Conservation (phyloP, 1,284 basidiomycete genomes). For the Tylopilus sp. region DNA sequence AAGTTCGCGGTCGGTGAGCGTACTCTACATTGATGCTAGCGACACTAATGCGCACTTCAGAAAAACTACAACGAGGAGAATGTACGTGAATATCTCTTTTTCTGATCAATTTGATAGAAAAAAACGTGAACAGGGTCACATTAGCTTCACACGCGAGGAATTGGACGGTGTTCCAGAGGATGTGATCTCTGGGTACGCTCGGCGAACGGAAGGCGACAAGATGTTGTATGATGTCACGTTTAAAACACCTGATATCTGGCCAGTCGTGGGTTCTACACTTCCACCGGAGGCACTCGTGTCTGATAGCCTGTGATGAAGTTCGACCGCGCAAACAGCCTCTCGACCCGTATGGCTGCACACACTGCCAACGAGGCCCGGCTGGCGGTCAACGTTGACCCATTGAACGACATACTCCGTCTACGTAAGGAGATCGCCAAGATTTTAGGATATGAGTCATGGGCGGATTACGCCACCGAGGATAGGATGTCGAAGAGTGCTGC, state of each 20-base stretch:
- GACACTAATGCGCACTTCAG: slow-evolving; percentile 31
- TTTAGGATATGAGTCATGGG: slow-evolving; percentile 71
- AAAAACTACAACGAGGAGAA: slow-evolving; percentile 84
- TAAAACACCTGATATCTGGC: slow-evolving; percentile 65
- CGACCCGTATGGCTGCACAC: slow-evolving; percentile 59
- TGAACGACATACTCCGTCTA: slow-evolving; percentile 59
- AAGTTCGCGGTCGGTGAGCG: slow-evolving; percentile 59
- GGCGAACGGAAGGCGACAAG: slow-evolving; percentile 49
- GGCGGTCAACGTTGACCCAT: slow-evolving; percentile 60
- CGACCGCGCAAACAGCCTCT: slow-evolving; percentile 64
- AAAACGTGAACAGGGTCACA: slow-evolving; percentile 41
- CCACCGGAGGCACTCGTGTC: not conserved
- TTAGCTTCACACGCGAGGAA: slow-evolving; percentile 64
- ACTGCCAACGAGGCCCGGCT: slow-evolving; percentile 64
- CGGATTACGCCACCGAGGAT: slow-evolving; percentile 72
- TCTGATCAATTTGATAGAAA: not conserved
- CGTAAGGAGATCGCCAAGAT: slow-evolving; percentile 64
- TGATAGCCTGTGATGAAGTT: slow-evolving; percentile 43
- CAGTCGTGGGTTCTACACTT: slow-evolving; percentile 46
- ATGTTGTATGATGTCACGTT: slow-evolving; percentile 57
- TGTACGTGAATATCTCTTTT: slow-evolving; percentile 35
- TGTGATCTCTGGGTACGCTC: slow-evolving; percentile 66
- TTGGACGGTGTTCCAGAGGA: slow-evolving; percentile 72
- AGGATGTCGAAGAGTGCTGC: slow-evolving; percentile 66
- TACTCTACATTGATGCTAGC: not conserved